These are phyloP conservation scores for Trichoderma arundinaceum DNA, from an alignment of 2,329 filamentous ascomycete genomes.

Conservation along the genomic window DNA sequence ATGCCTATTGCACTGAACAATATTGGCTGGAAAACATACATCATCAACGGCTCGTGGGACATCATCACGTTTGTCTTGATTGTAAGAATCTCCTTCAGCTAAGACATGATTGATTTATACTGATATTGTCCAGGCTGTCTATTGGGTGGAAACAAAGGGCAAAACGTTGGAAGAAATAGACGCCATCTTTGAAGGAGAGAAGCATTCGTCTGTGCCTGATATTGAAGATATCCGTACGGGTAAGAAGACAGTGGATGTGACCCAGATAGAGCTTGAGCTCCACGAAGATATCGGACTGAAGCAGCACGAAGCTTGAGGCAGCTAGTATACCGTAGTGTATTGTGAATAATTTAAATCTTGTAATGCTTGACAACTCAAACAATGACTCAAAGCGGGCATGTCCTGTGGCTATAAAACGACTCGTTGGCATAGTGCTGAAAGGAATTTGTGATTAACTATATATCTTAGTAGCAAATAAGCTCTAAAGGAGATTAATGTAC, in stretches of 20 bases:
- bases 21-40: slow-evolving; percentile 36
- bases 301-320: not conserved
- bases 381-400: too few species aligned
- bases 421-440: too few species aligned
- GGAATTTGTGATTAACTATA: not conserved
- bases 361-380: too few species aligned
- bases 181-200: slow-evolving; percentile 38
- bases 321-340: not conserved
- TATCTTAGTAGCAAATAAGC: not conserved
- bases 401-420: too few species aligned
- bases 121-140: slow-evolving; percentile 31
- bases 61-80: slow-evolving; percentile 35
- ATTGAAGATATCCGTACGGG: slow-evolving; percentile 35
- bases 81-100: slow-evolving; percentile 6
- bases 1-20: slow-evolving; percentile 38
- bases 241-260: slow-evolving; percentile 28
- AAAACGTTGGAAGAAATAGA: slow-evolving; percentile 54
- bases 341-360: too few species aligned
- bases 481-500: not conserved
- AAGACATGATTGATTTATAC: not conserved
- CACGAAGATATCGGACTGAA: slow-evolving; percentile 29
- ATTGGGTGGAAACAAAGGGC: slow-evolving; percentile 50
- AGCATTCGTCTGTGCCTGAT: slow-evolving; percentile 32
- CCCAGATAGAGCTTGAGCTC: slow-evolving; percentile 29
- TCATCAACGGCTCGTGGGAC: slow-evolving; percentile 39